phyloP scores from a whole-genome alignment of 441 rosid genomes.

The Pelargonium fulgidum region DNA sequence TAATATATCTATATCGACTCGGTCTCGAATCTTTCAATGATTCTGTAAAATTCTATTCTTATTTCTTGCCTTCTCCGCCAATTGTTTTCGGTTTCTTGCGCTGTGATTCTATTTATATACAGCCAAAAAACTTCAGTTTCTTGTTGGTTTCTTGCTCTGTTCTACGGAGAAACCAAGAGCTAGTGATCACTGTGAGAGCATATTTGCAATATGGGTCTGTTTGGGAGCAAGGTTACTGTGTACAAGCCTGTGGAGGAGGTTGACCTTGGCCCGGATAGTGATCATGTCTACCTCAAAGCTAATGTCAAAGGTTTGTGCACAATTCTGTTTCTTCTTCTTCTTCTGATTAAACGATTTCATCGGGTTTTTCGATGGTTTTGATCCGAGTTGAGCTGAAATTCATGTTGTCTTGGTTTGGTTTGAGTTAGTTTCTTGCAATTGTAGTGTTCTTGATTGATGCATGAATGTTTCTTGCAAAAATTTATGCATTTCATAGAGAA shows the following conservation, averaged over 20 bases:
- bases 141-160: neutral
- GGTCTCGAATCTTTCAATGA: neutral
- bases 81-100: neutral
- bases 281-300: constrained; percentile 40
- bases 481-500: too few relatives aligned
- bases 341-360: neutral
- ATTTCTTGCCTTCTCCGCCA: constrained; percentile 3
- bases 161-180: neutral
- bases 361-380: neutral
- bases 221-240: constrained; percentile 29
- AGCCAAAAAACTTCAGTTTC: neutral
- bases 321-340: neutral
- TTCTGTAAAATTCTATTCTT: neutral
- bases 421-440: too few relatives aligned
- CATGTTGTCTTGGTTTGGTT: too few relatives aligned
- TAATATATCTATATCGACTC: neutral
- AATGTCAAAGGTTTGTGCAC: constrained; percentile 43
- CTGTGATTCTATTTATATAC: neutral
- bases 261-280: constrained; percentile 39
- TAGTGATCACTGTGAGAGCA: neutral
- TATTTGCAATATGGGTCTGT: constrained; percentile 35
- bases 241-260: constrained; percentile 44
- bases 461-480: too few relatives aligned
- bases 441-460: too few relatives aligned
- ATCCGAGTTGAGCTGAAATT: too few relatives aligned